Evolutionary conservation across 2,329 filamentous ascomycete species (phyloP).

Genomic region (Venturia effusa): DNA sequence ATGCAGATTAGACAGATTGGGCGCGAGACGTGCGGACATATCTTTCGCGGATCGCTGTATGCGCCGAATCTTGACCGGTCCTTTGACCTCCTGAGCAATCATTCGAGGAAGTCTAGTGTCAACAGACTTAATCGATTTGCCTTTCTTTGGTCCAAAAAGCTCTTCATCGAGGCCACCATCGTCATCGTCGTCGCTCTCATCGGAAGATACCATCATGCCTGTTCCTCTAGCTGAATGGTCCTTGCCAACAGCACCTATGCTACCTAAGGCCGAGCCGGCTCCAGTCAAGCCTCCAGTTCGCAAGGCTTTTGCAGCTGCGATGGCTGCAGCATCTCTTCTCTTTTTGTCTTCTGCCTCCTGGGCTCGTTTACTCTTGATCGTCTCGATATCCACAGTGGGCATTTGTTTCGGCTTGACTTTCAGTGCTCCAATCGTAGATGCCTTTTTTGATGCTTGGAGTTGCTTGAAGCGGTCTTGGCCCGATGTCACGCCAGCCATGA

Average conservation of each 20-base stretch:
- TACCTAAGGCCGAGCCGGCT: conserved; percentile 67
- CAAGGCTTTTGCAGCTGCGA: conserved; percentile 56
- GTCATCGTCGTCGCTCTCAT: conserved; percentile 44
- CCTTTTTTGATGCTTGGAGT: conserved; percentile 13
- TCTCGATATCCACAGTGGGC: conserved; percentile 33
- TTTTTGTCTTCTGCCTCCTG: conserved; percentile 65
- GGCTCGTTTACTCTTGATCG: conserved; percentile 62
- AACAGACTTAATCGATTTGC: conserved; percentile 20
- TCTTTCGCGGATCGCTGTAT: conserved; percentile 77
- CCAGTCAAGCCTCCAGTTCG: conserved; percentile 21
- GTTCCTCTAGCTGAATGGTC: conserved; percentile 60
- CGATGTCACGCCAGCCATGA: conserved; percentile 6
- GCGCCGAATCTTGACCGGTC: conserved; percentile 75
- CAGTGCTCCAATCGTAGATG: conserved; percentile 14
- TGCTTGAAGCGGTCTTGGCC: conserved; percentile 10
- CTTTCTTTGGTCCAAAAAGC: conserved; percentile 46
- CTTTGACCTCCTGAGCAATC: conserved; percentile 36
- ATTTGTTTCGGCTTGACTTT: conserved; percentile 25
- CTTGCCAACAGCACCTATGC: conserved; percentile 64
- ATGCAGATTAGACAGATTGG: conserved; percentile 77
- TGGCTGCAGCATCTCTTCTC: conserved; percentile 58
- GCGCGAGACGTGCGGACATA: conserved; percentile 83
- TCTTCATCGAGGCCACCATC: conserved; percentile 50
- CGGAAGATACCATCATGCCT: conserved; percentile 77
- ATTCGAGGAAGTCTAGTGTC: neutral